A percentile compares a stretch with the other conserved stretches of the same genome.
phyloP scores from a whole-genome alignment of 106 monocot genomes.

The Dioscorea zingiberensis region DNA sequence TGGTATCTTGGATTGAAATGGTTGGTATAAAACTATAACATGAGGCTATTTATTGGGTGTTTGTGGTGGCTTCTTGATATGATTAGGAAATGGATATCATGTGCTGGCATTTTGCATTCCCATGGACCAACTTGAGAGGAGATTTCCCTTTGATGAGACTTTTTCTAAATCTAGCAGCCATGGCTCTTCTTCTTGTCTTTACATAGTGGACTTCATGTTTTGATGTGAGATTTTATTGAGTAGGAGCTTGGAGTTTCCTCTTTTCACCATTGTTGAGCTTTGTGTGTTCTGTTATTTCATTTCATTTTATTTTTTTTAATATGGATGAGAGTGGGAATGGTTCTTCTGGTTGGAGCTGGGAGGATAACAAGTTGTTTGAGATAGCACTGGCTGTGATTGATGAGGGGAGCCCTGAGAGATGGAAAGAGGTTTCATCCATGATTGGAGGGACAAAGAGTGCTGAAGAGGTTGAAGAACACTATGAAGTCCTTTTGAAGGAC shows the following conservation, averaged over 20 bases:
- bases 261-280: background rate
- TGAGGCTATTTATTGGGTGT: no score
- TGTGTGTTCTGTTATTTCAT: background rate
- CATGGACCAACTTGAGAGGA: no score
- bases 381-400: constrained; percentile 29
- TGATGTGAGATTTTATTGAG: background rate
- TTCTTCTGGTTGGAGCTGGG: constrained; percentile 33
- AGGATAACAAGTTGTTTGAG: constrained; percentile 53
- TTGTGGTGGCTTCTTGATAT: no score
- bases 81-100: no score
- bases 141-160: no score
- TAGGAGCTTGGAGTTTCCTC: background rate
- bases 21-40: background rate
- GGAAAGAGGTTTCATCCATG: constrained; percentile 25
- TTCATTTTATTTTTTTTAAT: background rate
- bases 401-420: constrained; percentile 22
- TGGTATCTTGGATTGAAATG: background rate
- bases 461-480: constrained; percentile 34
- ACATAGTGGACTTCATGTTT: no score
- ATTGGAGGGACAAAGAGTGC: constrained; percentile 36
- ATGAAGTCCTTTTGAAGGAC: constrained; percentile 22
- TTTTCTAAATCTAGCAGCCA: no score
- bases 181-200: no score
- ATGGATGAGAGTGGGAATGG: background rate
- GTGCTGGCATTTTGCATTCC: no score